phyloP scores from a whole-genome alignment of 345 rosid species.

The Eucalyptus lansdowneana region DNA sequence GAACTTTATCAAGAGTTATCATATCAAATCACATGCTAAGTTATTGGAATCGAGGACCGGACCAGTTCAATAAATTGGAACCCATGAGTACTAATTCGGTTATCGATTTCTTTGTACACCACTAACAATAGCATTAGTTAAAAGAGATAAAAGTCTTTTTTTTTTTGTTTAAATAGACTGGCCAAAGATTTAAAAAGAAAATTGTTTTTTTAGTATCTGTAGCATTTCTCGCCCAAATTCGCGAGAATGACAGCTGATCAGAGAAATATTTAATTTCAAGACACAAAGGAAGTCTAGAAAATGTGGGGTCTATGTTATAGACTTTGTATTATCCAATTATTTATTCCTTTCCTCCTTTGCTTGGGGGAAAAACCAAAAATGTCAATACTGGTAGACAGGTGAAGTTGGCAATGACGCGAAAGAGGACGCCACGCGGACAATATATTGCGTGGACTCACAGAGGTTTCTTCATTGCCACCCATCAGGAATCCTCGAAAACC shows the following conservation, averaged over 20 bases:
- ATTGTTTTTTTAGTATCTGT: neutral
- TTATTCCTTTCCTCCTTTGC: neutral
- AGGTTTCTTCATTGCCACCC: neutral
- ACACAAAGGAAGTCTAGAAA: neutral
- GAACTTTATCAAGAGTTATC: neutral
- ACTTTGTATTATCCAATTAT: neutral
- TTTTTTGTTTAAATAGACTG: too few relatives aligned
- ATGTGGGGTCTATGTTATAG: neutral
- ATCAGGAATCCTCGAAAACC: neutral
- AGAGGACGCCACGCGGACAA: neutral
- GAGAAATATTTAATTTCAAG: neutral
- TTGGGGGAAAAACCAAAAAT: neutral
- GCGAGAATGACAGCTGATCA: neutral
- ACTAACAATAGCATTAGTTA: too few relatives aligned
- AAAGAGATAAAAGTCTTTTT: too few relatives aligned
- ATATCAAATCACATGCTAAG: neutral
- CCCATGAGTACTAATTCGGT: too few relatives aligned
- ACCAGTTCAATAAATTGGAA: too few relatives aligned
- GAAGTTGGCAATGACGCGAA: neutral
- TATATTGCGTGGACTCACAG: neutral
- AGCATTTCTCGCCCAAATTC: neutral
- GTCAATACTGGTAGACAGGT: neutral
- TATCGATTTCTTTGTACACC: too few relatives aligned
- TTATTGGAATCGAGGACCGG: fast-evolving
- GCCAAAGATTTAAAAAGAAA: too few relatives aligned